A percentile compares a stretch with the other conserved stretches of the same genome.
These are phyloP conservation scores for Pichia sp. DNA, from an alignment of 1,139 yeast species.

Conservation along the genomic window DNA sequence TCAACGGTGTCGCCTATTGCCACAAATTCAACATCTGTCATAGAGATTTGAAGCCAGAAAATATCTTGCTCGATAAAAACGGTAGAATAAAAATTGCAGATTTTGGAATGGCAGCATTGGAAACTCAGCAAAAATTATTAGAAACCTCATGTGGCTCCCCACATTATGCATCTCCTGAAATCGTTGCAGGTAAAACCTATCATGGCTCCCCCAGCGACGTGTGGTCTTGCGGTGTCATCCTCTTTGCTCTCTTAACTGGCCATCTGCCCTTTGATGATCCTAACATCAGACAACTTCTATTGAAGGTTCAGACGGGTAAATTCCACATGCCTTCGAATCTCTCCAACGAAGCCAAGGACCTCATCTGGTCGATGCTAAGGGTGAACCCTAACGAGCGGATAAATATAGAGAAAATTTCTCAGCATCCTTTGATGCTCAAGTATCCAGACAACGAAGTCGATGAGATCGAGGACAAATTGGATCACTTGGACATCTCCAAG, in stretches of 20 bases:
- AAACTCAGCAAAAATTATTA: constrained; percentile 62
- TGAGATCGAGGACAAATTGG: constrained; percentile 33
- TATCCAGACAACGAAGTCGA: constrained; percentile 36
- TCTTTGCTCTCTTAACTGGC: constrained; percentile 74
- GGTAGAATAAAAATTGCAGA: constrained; percentile 75
- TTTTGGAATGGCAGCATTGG: constrained; percentile 85
- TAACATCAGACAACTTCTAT: constrained; percentile 60
- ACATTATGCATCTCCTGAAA: constrained; percentile 85
- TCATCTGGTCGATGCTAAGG: constrained; percentile 65
- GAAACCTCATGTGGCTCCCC: constrained; percentile 86
- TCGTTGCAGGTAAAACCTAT: constrained; percentile 69
- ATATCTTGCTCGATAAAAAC: constrained; percentile 60
- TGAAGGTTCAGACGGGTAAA: constrained; percentile 72
- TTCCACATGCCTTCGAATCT: constrained; percentile 69
- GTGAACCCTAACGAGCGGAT: constrained; percentile 78
- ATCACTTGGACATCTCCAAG: constrained; percentile 30
- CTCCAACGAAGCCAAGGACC: constrained; percentile 64
- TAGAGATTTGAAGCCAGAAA: constrained; percentile 79
- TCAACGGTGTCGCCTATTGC: constrained; percentile 76
- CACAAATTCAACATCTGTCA: constrained; percentile 79
- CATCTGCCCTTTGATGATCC: constrained; percentile 83
- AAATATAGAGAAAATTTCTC: constrained; percentile 67
- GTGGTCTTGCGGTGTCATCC: constrained; percentile 82
- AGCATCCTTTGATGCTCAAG: constrained; percentile 69
- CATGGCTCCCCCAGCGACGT: constrained; percentile 83